A percentile compares a stretch with the other conserved stretches of the same genome.
Conservation (phyloP, 805 yeast genomes). For the Wickerhamiella domercqiae region DNA sequence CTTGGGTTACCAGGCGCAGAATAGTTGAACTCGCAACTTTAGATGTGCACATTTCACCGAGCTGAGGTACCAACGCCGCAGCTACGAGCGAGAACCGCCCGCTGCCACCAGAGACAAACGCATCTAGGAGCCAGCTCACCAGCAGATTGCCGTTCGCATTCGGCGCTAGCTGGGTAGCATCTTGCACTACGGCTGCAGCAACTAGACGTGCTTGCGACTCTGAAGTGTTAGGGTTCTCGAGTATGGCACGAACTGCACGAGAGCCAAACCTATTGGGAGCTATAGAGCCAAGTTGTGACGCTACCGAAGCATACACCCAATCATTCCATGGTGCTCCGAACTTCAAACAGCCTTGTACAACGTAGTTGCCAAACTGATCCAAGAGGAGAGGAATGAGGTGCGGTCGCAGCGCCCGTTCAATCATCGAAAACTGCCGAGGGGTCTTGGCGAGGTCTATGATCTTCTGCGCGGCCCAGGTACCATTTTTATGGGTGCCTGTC, state of each 20-base stretch:
- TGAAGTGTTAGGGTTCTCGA: constrained; percentile 61
- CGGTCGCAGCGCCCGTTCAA: constrained; percentile 57
- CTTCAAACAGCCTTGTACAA: constrained; percentile 82
- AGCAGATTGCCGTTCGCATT: constrained; percentile 80
- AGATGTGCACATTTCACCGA: constrained; percentile 54
- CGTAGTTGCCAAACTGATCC: constrained; percentile 95
- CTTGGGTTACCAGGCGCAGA: constrained; percentile 54
- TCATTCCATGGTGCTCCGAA: constrained; percentile 82
- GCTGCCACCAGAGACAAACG: constrained; percentile 34
- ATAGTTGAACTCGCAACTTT: constrained; percentile 75
- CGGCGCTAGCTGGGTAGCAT: constrained; percentile 63
- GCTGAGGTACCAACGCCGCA: constrained; percentile 42
- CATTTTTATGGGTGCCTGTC: constrained; percentile 91
- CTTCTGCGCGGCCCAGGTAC: constrained; percentile 98
- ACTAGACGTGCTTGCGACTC: constrained; percentile 55
- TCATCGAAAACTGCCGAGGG: constrained; percentile 45
- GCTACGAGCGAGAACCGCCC: constrained; percentile 41
- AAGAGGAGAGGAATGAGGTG: constrained; percentile 73
- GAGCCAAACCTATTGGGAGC: constrained; percentile 89
- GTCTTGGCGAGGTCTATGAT: constrained; percentile 62
- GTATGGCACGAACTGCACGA: constrained; percentile 81
- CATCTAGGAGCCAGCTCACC: constrained; percentile 88
- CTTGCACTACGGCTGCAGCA: constrained; percentile 60
- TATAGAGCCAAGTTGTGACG: constrained; percentile 63
- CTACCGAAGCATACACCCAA: constrained; percentile 71